Base-by-base conservation (phyloP, 2,329 filamentous ascomycete species). In the Pseudocercospora macadamiae region DNA sequence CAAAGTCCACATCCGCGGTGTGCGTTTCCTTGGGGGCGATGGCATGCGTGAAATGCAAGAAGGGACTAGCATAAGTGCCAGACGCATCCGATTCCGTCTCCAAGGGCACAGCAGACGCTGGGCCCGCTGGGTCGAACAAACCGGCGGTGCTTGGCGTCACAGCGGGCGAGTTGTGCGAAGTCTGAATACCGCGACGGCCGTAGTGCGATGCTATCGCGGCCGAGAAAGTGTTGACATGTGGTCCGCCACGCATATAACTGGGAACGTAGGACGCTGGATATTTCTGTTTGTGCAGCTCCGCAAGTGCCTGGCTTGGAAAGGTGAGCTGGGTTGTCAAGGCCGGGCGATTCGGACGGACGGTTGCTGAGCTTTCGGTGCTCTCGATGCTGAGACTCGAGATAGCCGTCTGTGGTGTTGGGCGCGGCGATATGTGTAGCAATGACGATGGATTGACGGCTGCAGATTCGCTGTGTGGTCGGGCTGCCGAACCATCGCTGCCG, bases 1-100 rank as follows among this genome's bases (percentile, higher is more conserved):
- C 92, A 63, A 93, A 88, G 70, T 97, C 93, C 67, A 97, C 91
- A 69, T 93, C 88, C 54, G 91, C 93, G 63, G 93, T 91, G 76
- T 96, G 90, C 8, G 93, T 97, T 54, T 82, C 79, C 66, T 80
- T 81, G 28, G 79, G 79, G n/a, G 75, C 73, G 64, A 80, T 78
- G 16, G 77, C 66, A 53, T 82, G 80, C 16, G 76, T 79, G 63
- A 76, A 76, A 63, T 82, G 80, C 48, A 82, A 71, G 66, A 79
- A 82, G 0, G 79, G 80, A 62, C 76, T 80, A 18, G 80, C 75
- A 64, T 82, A 82, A 45, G 74, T 76, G 23, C 76, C 75, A 26
- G 73, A 67, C 45, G 66, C 75, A 69, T 70, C 58, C 71, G 44
- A 63, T 68, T 69, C 63, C 34, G 55, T 52, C 65, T 70, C 39